Conservation (phyloP, 345 rosid species). For the Syzygium oleosum region DNA sequence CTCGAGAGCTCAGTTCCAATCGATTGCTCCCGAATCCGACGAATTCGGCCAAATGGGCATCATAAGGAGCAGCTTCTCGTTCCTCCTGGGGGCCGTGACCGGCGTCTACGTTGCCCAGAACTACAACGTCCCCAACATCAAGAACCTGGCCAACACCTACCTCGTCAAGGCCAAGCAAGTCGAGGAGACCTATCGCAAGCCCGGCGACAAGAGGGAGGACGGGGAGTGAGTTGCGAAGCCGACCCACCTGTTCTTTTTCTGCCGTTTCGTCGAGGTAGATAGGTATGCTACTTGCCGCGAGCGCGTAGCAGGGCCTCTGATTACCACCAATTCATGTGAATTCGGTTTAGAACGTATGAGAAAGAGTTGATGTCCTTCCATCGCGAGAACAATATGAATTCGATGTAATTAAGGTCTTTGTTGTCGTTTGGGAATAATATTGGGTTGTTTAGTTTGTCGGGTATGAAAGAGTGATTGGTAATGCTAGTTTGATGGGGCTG, state of each 20-base stretch:
- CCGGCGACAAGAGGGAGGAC: not conserved
- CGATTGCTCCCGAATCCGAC: not conserved
- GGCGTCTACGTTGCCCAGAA: constrained; percentile 45
- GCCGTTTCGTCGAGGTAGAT: not conserved
- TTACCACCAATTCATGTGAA: not conserved
- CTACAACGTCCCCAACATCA: constrained; percentile 32
- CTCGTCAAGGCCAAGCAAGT: constrained; percentile 23
- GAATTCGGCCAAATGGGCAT: constrained; percentile 20
- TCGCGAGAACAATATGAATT: not conserved
- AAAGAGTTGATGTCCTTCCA: not conserved
- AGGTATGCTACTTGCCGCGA: not conserved
- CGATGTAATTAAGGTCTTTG: not conserved
- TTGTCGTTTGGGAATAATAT: not conserved
- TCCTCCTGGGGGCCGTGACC: constrained; percentile 21
- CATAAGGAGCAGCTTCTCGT: constrained; percentile 15
- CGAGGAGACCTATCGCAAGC: constrained; percentile 33
- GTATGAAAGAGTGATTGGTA: not conserved
- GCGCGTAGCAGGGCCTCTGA: not conserved
- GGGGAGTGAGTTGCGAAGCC: not conserved
- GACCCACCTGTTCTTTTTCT: not conserved
- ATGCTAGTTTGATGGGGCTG: not conserved
- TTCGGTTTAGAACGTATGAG: not conserved
- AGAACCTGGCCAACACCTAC: constrained; percentile 16
- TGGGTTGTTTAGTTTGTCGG: not conserved
- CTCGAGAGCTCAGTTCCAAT: not conserved